Evolutionary conservation across 306 rosid species (phyloP).

Genomic region (Lupinus albus): DNA sequence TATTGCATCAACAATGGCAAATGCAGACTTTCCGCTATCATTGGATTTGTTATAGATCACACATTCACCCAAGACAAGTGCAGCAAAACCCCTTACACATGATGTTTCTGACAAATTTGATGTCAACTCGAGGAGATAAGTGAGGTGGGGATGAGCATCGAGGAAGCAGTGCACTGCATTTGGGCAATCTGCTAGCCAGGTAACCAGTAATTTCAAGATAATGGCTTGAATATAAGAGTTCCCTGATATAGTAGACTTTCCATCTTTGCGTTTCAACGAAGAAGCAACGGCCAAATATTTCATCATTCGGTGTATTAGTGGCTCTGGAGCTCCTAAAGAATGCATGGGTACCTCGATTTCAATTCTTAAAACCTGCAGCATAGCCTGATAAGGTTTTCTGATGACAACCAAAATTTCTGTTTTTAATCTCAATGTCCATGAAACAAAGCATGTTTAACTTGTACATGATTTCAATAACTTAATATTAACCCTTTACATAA

Average conservation of each 20-base stretch:
- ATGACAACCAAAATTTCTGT: slow-evolving; percentile 18
- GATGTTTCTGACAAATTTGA: slow-evolving; percentile 73
- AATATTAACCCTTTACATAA: too few species aligned
- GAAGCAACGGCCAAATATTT: slow-evolving; percentile 85
- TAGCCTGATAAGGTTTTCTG: slow-evolving; percentile 24
- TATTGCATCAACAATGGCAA: slow-evolving; percentile 71
- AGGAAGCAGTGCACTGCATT: slow-evolving; percentile 84
- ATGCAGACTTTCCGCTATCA: slow-evolving; percentile 74
- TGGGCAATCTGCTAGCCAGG: slow-evolving; percentile 86
- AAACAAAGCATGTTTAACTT: background rate
- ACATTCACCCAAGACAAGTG: slow-evolving; percentile 90
- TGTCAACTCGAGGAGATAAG: slow-evolving; percentile 83
- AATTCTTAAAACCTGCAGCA: slow-evolving; percentile 70
- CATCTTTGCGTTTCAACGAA: slow-evolving; percentile 75
- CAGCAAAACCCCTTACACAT: slow-evolving; percentile 76
- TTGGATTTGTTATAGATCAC: slow-evolving; percentile 76
- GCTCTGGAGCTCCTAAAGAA: slow-evolving; percentile 81
- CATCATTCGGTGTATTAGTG: slow-evolving; percentile 82
- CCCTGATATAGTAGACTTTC: slow-evolving; percentile 56
- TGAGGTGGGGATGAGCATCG: slow-evolving; percentile 89
- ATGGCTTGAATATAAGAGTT: slow-evolving; percentile 65
- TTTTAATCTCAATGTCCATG: slow-evolving; percentile 22
- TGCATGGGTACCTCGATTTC: slow-evolving; percentile 81
- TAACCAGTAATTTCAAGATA: slow-evolving; percentile 77
- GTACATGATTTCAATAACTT: too few species aligned